phyloP scores from a whole-genome alignment of 768 basidiomycete species.

The Serpula lacrymans region DNA sequence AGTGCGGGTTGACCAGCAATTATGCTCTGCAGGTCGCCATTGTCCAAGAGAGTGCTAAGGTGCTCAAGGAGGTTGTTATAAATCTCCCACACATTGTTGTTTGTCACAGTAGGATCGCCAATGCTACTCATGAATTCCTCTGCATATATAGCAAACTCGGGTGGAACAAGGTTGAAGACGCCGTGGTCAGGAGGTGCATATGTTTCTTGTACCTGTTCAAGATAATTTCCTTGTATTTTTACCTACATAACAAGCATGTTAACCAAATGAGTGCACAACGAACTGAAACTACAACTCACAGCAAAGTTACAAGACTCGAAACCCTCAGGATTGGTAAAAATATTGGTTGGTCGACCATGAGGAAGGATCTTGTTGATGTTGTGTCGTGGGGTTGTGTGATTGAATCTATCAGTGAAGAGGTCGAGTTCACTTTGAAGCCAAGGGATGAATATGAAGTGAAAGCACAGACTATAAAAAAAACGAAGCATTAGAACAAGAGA shows the following conservation, averaged over 20 bases:
- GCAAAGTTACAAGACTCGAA: slow-evolving; percentile 31
- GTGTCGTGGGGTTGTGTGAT: too few species aligned
- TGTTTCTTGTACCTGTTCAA: slow-evolving; percentile 16
- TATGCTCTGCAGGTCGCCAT: too few species aligned
- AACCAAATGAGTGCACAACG: background rate
- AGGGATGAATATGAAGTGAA: slow-evolving; percentile 37
- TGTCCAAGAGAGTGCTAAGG: too few species aligned
- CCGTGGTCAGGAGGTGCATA: slow-evolving; percentile 31
- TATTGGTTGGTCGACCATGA: slow-evolving; percentile 34
- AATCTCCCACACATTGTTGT: slow-evolving; percentile 19
- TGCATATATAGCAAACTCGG: slow-evolving; percentile 18
- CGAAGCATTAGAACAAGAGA: too few species aligned
- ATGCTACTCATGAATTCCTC: slow-evolving; percentile 14
- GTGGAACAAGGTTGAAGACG: slow-evolving; percentile 34
- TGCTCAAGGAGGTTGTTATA: slow-evolving; percentile 3
- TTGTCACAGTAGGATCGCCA: slow-evolving; percentile 19
- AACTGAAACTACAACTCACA: slow-evolving; percentile 20
- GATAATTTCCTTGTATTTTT: slow-evolving; percentile 6
- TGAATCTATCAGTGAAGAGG: too few species aligned
- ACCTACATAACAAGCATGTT: slow-evolving; percentile 14
- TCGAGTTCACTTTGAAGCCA: too few species aligned
- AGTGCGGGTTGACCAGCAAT: too few species aligned
- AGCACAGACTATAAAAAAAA: slow-evolving; percentile 30
- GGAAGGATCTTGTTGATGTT: too few species aligned
- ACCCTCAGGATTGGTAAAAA: slow-evolving; percentile 24